Evolutionary conservation across 768 basidiomycete species (phyloP), one percentile per base, ranked within the genome.

Genomic region (Termitomyces sp.): DNA sequence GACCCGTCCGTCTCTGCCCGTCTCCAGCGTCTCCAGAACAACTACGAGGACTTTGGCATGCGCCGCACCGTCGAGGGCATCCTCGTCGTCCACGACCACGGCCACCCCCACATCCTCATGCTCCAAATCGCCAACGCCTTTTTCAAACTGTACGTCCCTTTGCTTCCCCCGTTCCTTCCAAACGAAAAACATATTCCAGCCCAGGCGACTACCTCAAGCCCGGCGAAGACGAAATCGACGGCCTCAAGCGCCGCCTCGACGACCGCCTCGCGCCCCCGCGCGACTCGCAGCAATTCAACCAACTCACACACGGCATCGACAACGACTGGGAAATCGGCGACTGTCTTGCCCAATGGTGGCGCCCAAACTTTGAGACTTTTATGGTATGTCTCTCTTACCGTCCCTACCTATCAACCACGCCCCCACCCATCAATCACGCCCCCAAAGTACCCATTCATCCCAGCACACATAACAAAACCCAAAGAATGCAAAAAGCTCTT

Each of bases 121-220:
- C 82, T 98, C 5, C 97, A 98, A 68, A 97, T 99, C 67, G 97
- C 95, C 21, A 98, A 97, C 70, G 94, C 94, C 16, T 99, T 98
- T 72, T 98, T 98, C 81, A 98, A 98, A 72, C 84, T 99, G 93
- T 94, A 64, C 65, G 89, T 77, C n/a, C 23, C 50, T 27, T 47
- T 34, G 7, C 45, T 41, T 37, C 16, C 21, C 23, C 23, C 19
- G n/a, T 7, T n/a, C 3, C 54, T 42, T 45, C 44, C 11, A 30
- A n/a, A n/a, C n/a, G n/a, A n/a, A n/a, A n/a, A n/a, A n/a, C n/a
- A n/a, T n/a, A n/a, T n/a, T n/a, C n/a, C 57, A 95, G 94, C 14
- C 97, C 97, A 3, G 97, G 97, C n/a, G 94, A 98, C 73, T 98
- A 98, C 73, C 85, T 99, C 57, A 94, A 94, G 67, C 96, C 96